Evolutionary conservation across 257 asterid species (phyloP).

Genomic region (Apocynum venetum): DNA sequence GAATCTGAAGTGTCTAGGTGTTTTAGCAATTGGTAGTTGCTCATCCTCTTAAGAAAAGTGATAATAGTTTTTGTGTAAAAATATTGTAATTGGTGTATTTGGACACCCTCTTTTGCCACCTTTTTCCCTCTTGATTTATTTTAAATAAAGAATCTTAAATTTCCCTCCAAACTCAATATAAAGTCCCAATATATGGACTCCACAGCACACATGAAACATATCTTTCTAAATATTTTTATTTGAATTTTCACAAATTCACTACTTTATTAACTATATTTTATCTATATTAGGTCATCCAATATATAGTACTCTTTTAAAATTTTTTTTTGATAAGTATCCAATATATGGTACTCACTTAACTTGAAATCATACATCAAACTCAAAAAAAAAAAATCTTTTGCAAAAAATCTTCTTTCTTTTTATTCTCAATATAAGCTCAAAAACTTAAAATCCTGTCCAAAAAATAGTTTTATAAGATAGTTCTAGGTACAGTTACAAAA

Average conservation of each 20-base stretch:
- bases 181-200: background rate
- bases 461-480: background rate
- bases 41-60: background rate
- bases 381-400: background rate
- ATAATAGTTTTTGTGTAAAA: background rate
- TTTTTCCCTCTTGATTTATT: background rate
- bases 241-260: background rate
- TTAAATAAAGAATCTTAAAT: background rate
- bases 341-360: background rate
- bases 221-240: background rate
- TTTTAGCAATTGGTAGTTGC: background rate
- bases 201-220: background rate
- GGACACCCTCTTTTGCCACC: background rate
- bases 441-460: background rate
- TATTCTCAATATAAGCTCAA: background rate
- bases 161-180: background rate
- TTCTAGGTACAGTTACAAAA: background rate
- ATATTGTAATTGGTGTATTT: background rate
- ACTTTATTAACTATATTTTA: background rate
- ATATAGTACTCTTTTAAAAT: background rate
- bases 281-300: background rate
- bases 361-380: background rate
- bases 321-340: too few species aligned
- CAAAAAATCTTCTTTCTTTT: background rate
- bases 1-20: background rate